Base-by-base conservation (phyloP, 495 filamentous ascomycete species). In the Aspergillus sclerotiicarbonarius region DNA sequence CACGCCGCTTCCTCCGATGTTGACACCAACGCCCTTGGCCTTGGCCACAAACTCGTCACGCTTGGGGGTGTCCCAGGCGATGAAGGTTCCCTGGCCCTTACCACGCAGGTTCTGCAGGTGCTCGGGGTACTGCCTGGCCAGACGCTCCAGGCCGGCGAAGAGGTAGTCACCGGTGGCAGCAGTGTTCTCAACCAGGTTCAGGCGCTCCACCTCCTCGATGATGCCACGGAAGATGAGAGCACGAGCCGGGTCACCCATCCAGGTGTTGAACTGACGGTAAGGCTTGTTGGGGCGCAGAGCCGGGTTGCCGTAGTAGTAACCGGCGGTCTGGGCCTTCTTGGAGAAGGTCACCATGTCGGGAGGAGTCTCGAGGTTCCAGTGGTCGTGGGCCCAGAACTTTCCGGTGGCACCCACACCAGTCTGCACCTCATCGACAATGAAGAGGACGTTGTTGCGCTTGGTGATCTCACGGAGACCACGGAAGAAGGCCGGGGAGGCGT, bases 201-300 rank as follows among this genome's bases (percentile, higher is more conserved):
- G 77, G 43, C 85, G 80, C 76, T 96, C 85, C 51, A 98, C 89
- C 76, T 98, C 92, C 41, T 90, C 72, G 68, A 96, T 85, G 74
- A 98, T 97, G 62, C 88, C 91, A 55, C 89, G 84, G 86, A 97
- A 98, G 58, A 98, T 82, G 58, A 98, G 77, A 8, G 91, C 92
- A 49, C 91, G 86, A 9, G 90, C 86, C 30, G 94, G 94, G 76
- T 98, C 94, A 70, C 94, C 94, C 92, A 98, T 97, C 94, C 94
- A 98, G 57, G 95, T 98, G 78, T 98, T 98, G 80, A 98, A 98
- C 76, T 98, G 94, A 51, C 94, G 86, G 82, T 97, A 98, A n/a
- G 94, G 91, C 82, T 93, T 93, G 79, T 96, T 97, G 49, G 94
- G 94, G n/a, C 92, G 82, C 57, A 98, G 82, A 47, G 87, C 83